A percentile compares a stretch with the other conserved stretches of the same genome.
Evolutionary conservation across 805 yeast species (phyloP).

Genomic region (Saturnispora serradocipensis): DNA sequence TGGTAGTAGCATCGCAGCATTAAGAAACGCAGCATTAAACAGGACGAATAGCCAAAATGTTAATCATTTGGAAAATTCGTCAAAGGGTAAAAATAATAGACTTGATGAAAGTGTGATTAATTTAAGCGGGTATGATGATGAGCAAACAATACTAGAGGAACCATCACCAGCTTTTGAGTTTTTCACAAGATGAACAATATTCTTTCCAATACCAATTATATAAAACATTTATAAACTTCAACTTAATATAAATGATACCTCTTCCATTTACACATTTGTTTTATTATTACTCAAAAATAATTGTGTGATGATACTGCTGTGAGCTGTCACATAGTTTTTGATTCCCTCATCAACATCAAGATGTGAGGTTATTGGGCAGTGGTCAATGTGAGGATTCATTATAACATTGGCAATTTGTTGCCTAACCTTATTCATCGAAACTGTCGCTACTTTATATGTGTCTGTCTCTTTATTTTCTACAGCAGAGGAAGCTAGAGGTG

Average conservation of each 20-base stretch:
- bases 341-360: slow-evolving; percentile 3
- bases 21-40: neutral
- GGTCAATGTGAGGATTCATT: slow-evolving; percentile 9
- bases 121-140: neutral
- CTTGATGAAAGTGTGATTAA: neutral
- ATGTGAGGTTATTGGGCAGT: slow-evolving; percentile 11
- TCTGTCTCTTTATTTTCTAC: slow-evolving; percentile 7
- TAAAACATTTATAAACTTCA: neutral
- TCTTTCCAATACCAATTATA: neutral
- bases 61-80: neutral
- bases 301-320: slow-evolving; percentile 13
- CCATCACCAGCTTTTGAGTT: slow-evolving; percentile 1
- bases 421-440: slow-evolving; percentile 11
- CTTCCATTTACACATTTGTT: neutral
- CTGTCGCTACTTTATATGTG: slow-evolving; percentile 12
- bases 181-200: neutral
- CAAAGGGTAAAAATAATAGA: neutral
- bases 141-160: neutral
- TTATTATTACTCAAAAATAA: neutral
- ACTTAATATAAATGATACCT: neutral
- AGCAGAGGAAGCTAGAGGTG: slow-evolving; percentile 6
- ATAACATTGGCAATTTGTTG: slow-evolving; percentile 8
- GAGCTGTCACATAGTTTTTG: slow-evolving; percentile 6
- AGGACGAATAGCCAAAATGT: neutral
- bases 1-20: neutral